Base-by-base conservation (phyloP, 495 filamentous ascomycete species). In the Penicillium bialowiezense region DNA sequence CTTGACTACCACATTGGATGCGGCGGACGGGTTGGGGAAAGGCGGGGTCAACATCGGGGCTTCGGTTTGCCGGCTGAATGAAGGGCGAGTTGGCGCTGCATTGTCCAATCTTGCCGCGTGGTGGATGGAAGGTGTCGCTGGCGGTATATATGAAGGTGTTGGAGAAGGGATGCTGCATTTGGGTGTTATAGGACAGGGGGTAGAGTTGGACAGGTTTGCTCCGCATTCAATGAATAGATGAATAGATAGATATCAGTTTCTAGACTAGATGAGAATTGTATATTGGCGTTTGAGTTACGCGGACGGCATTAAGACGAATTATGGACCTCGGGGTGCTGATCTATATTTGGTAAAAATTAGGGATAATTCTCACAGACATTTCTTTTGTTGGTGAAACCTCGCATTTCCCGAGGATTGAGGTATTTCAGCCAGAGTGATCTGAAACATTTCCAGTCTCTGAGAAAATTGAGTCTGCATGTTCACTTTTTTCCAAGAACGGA, bases 61-160 rank as follows among this genome's bases (percentile, higher is more conserved):
- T 14, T 71, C 74, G 0, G 60, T 85, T 7, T 70, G 67, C 44
- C 73, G 65, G 12, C 70, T 86, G 47, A 72, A 79, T 29, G 78
- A 83, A 50, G 81, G 83, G 1, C 78, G 72, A 41, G 54, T 85
- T 15, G 80, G 80, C 5, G 62, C 76, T 51, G 69, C 67, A 2
- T 54, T 83, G 20, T 72, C 72, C 33, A 75, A 76, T 4, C 38
- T 79, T 10, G 71, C 72, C 1, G 54, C 63, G 3, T 86, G 82
- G 82, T 76, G 80, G 68, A 53, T 84, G 17, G 78, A 81, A 52
- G 76, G 77, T 12, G 66, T 86, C 34, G 75, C 76, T 3, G 81
- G 78, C 13, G 84, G 84, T 12, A 68, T 88, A 28, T 78, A 82
- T 55, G 84, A 88, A 41, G 84, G 84, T 0, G 69, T 86, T 34